Base-by-base conservation (phyloP, 163 green algal species). In the Chlamydomonas reinhardtii region DNA sequence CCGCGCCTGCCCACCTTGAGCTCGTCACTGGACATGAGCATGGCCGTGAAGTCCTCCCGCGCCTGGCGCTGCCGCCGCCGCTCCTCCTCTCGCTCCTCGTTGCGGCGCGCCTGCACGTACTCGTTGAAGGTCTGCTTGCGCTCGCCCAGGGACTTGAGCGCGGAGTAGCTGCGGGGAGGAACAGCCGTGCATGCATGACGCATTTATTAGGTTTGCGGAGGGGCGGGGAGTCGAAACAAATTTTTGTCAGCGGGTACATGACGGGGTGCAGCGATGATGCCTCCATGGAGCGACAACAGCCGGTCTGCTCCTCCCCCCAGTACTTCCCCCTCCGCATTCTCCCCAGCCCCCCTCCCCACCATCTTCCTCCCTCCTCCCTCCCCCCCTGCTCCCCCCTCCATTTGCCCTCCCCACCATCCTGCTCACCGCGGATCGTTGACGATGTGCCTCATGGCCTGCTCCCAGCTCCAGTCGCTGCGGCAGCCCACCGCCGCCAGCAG, bases 41-140 rank as follows among this genome's bases (percentile, higher is more conserved):
- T 90, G 27, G 76, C 64, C 20, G 93, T 88, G 73, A 96, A 96
- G 31, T 91, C 93, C 70, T 96, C 93, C 73, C 91, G 82, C 64
- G 91, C 83, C 84, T 92, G 76, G 77, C 94, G 91, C 22, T 86
- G 43, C 73, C 74, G 74, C 73, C 82, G 62, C 52, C 90, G 82
- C 66, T 93, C 90, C 89, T 96, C 93, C 69, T 95, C 86, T 68
- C 92, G 83, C 86, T 96, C 91, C 76, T 93, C 89, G 65, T 95
- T 95, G 59, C 92, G 90, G 39, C 89, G 62, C 29, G 91, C 76
- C 91, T 95, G 90, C 73, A 95, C 84, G 82, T 96, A 98, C 92
- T 98, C 96, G 78, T 98, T 96, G 94, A 98, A 98, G 70, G 87
- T 91, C 52, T 91, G 83, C 93, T 98, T 96, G 90, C 96, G 96